These are phyloP conservation scores for Fusarium aywerte DNA, from an alignment of 2,329 filamentous ascomycete species.

Conservation along the genomic window DNA sequence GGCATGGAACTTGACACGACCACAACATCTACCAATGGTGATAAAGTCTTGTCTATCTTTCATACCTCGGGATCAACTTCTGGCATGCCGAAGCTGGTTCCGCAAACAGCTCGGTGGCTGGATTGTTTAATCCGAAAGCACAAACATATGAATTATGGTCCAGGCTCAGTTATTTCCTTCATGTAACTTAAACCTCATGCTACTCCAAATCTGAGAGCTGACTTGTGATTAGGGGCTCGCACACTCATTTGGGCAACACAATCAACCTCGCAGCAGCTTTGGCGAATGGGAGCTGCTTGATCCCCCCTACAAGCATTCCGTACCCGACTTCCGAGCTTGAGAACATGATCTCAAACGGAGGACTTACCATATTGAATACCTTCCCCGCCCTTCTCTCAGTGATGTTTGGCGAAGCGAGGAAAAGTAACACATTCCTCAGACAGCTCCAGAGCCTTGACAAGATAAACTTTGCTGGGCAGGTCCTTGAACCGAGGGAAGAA, in stretches of 20 bases:
- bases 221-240: not conserved
- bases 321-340: constrained; percentile 1
- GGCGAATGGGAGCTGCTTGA: not conserved
- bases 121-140: constrained; percentile 21
- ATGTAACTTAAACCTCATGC: not conserved
- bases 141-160: accelerated
- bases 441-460: not conserved
- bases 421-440: accelerated
- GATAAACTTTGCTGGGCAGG: constrained; percentile 7
- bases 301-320: not conserved
- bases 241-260: constrained; percentile 13
- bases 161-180: not conserved
- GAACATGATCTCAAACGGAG: constrained; percentile 7
- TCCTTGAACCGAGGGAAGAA: not conserved
- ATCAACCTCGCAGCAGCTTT: not conserved
- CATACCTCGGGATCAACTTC: constrained; percentile 16
- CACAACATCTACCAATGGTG: not conserved
- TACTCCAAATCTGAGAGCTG: accelerated
- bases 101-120: constrained; percentile 3
- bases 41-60: constrained; percentile 1
- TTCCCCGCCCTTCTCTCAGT: not conserved
- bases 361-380: not conserved
- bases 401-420: not conserved
- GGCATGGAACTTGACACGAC: not conserved
- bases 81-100: constrained; percentile 9